Percentiles rank a stretch among this genome's conserved stretches.
Conservation (phyloP, 768 basidiomycete genomes). For the Boletales sp. region DNA sequence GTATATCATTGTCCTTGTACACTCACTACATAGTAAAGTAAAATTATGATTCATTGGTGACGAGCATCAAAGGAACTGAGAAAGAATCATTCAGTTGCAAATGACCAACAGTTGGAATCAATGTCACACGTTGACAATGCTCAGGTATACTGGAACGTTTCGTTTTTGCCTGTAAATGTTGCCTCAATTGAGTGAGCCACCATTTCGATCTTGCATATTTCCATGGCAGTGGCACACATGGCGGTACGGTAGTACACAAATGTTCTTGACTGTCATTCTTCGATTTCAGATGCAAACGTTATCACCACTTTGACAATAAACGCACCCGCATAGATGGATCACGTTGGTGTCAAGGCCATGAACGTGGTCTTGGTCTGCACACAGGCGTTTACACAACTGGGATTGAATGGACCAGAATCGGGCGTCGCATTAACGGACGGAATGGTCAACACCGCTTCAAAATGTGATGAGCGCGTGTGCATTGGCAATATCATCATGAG, state of each 20-base stretch:
- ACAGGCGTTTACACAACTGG: slow-evolving; percentile 53
- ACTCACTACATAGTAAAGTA: too few species aligned
- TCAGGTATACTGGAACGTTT: slow-evolving; percentile 61
- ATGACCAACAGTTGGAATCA: too few species aligned
- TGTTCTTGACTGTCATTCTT: slow-evolving; percentile 46
- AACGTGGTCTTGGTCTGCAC: slow-evolving; percentile 45
- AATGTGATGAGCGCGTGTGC: neutral
- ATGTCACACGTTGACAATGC: too few species aligned
- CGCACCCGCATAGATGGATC: slow-evolving; percentile 57
- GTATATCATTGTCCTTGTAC: too few species aligned
- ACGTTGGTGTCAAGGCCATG: slow-evolving; percentile 42
- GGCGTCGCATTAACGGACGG: slow-evolving; percentile 47
- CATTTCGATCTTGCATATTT: slow-evolving; percentile 58
- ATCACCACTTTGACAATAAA: neutral
- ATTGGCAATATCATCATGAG: neutral
- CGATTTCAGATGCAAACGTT: neutral
- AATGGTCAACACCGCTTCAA: slow-evolving; percentile 43
- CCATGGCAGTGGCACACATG: slow-evolving; percentile 41
- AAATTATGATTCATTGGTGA: too few species aligned
- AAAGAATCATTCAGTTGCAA: too few species aligned
- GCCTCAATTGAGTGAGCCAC: slow-evolving; percentile 59
- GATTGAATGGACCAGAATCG: slow-evolving; percentile 52
- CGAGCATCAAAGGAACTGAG: too few species aligned
- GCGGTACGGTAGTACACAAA: slow-evolving; percentile 39
- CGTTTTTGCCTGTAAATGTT: slow-evolving; percentile 56